These are phyloP conservation scores for Medicago arabica DNA, from an alignment of 306 rosid species.

Conservation along the genomic window DNA sequence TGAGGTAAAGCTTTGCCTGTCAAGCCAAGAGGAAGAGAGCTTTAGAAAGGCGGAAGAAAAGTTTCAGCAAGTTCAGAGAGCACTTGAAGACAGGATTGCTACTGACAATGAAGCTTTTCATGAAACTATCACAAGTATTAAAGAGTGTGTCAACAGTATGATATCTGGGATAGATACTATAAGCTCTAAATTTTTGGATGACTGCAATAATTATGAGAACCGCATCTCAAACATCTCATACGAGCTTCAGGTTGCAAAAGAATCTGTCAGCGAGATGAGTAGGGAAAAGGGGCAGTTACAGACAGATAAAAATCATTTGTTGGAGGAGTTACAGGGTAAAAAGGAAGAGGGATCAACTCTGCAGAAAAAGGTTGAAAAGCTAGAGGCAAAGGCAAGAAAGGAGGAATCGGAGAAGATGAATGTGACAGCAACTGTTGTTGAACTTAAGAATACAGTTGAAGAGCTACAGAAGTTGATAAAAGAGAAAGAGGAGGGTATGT, in stretches of 20 bases:
- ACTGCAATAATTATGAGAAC: slow-evolving; percentile 46
- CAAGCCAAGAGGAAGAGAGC: slow-evolving; percentile 88
- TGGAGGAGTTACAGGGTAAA: slow-evolving; percentile 53
- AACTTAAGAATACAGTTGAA: slow-evolving; percentile 65
- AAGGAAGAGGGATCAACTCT: slow-evolving; percentile 50
- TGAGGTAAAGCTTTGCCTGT: slow-evolving; percentile 89
- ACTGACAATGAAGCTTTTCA: slow-evolving; percentile 55
- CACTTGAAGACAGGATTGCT: slow-evolving; percentile 65
- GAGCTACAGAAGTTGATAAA: slow-evolving; percentile 68
- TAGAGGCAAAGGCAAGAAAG: slow-evolving; percentile 61
- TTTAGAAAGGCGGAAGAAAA: slow-evolving; percentile 63
- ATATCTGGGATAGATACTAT: slow-evolving; percentile 56
- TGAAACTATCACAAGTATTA: slow-evolving; percentile 47
- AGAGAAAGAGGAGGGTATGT: slow-evolving; percentile 66
- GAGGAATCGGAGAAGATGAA: slow-evolving; percentile 69
- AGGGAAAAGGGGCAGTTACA: slow-evolving; percentile 55
- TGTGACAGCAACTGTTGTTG: slow-evolving; percentile 53
- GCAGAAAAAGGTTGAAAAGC: slow-evolving; percentile 52
- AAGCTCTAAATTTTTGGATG: slow-evolving; percentile 50
- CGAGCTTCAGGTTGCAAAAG: slow-evolving; percentile 65
- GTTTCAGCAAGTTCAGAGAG: slow-evolving; percentile 63
- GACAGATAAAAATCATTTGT: slow-evolving; percentile 49
- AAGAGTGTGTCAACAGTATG: slow-evolving; percentile 44
- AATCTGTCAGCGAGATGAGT: slow-evolving; percentile 51
- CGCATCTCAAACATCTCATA: slow-evolving; percentile 50